Conservation (phyloP, 495 filamentous ascomycete genomes). For the Penicillium robsamsonii region DNA sequence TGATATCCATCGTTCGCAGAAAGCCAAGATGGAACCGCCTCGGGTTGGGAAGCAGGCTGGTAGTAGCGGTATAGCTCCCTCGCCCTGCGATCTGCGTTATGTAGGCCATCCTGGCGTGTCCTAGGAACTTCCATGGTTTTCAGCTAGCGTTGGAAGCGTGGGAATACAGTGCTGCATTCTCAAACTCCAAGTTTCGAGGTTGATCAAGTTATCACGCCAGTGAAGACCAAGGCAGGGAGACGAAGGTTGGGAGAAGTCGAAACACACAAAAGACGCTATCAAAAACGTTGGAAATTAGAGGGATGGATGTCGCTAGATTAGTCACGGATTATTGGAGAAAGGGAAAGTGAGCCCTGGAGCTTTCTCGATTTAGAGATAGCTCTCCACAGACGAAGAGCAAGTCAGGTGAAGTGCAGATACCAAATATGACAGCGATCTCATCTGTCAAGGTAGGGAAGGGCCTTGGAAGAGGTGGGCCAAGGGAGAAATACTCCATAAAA, state of each 20-base stretch:
- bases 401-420: slow-evolving; percentile 7
- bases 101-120: slow-evolving; percentile 10
- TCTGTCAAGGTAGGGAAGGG: slow-evolving; percentile 20
- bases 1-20: slow-evolving; percentile 10
- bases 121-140: slow-evolving; percentile 20
- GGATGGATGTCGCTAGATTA: not conserved
- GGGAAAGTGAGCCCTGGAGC: slow-evolving; percentile 12
- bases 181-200: slow-evolving; percentile 22
- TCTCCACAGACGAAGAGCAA: slow-evolving; percentile 14
- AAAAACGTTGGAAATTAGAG: slow-evolving; percentile 3
- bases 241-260: not conserved
- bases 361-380: not conserved
- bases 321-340: not conserved
- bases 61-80: slow-evolving; percentile 45
- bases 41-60: slow-evolving; percentile 23
- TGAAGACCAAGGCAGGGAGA: not conserved
- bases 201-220: slow-evolving; percentile 17
- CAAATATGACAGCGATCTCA: not conserved
- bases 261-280: slow-evolving; percentile 2
- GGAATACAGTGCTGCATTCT: slow-evolving; percentile 22
- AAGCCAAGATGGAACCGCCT: slow-evolving; percentile 24
- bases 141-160: slow-evolving; percentile 2
- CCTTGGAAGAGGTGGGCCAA: slow-evolving; percentile 7
- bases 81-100: slow-evolving; percentile 29
- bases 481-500: slow-evolving; percentile 20